Evolutionary conservation across 2,329 filamentous ascomycete genomes (phyloP), one percentile per base, ranked within the genome.

Genomic region (Phyllachora maydis): DNA sequence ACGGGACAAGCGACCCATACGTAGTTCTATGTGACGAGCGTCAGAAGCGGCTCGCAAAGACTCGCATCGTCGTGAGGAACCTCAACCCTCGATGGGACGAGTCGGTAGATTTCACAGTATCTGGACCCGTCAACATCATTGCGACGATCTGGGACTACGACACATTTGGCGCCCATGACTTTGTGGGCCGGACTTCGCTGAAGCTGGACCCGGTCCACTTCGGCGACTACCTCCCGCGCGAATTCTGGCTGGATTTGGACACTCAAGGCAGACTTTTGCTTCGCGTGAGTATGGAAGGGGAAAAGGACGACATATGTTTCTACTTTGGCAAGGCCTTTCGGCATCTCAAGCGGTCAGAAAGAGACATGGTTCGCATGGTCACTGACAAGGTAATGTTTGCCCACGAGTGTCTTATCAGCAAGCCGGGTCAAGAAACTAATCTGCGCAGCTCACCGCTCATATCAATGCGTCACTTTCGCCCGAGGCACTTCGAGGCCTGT

Each of bases 81-180:
- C 60, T 98, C 21, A 95, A 90, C 42, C 88, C 88, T 14, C 72
- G 85, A 11, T 98, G 88, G 85, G 88, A 98, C 37, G 88, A 95
- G 52, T 81, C 82, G 1, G 76, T 95, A 23, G 88, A 98, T 41
- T 91, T 98, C 32, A 88, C 82, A 11, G 91, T 91, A 1, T 74
- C 77, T 32, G 81, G 83, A 0, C 70, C 88, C 8, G 62, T 98
- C 28, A 93, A 95, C 37, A 69, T 98, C 34, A 90, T 95, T 39
- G 83, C 85, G 16, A 98, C 88, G 1, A 76, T 95, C 19, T 98
- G 88, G 88, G 88, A 98, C 49, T 91, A 88, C 60, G 88, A 98
- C 50, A 82, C 81, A 9, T 73, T 98, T 37, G 88, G 88, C 25
- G 88, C 95, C 41, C 88, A 98, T 42, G 88, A 98, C 41, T 95